Evolutionary conservation across 1,284 basidiomycete genomes (phyloP), one percentile per base, ranked within the genome.

Genomic region (Thecaphora frezii): DNA sequence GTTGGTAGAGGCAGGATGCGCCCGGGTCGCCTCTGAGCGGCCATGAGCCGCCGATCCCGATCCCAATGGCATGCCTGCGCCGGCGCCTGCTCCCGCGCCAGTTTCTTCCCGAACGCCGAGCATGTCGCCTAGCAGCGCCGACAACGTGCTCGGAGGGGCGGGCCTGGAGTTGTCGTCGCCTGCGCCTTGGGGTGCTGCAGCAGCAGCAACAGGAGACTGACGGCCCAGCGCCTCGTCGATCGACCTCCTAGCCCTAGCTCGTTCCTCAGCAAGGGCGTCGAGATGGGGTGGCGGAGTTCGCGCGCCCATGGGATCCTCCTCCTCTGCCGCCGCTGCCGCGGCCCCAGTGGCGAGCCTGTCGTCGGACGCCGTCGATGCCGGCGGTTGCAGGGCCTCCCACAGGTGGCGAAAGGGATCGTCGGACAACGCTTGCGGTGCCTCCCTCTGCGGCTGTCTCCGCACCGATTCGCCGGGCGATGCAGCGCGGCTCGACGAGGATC

Each of bases 241-340:
- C 12, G 48, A 58, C 47, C 56, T 49, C 38, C 64, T 55, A 18
- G 59, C 64, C n/a, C 64, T 51, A 18, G 62, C 59, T 13, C 64
- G 25, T 39, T 66, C 59, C n/a, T 66, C 50, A 4, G 48, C 53
- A 23, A 66, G 24, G 1, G 44, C 42, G 30, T 62, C 59, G 8
- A 66, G 46, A 7, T 66, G 56, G 21, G 64, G 64, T 19, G 64
- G 64, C n/a, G 64, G 64, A 5, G 59, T 66, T 10, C 49, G 8
- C 12, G 13, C 33, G 33, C 33, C 33, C 5, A 16, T 14, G 33
- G 33, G 33, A 14, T 36, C 8, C 13, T 28, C 28, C 28, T 5
- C 13, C 28, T 28, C n/a, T n/a, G n/a, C n/a, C n/a, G n/a, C n/a
- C 7, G 28, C 28, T 8, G 28, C 28, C 7, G 28, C 28, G 14